Evolutionary conservation across 129 eudicot species (phyloP), one percentile per base, ranked within the genome.

Genomic region (Artemisia annua): DNA sequence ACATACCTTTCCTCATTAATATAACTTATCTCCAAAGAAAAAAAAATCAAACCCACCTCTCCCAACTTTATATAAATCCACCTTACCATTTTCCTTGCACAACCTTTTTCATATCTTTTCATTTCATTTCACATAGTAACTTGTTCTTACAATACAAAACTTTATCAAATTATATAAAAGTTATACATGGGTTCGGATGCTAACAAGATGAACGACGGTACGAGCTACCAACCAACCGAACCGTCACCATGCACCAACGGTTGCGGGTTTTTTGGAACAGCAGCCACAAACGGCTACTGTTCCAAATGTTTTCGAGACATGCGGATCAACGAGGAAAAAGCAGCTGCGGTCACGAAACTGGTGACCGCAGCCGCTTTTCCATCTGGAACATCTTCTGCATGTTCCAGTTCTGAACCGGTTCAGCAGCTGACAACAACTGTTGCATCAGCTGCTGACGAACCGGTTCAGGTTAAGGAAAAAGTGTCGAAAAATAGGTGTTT

Each of bases 181-280:
- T 9, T 20, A 28, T 53, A 20, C 22, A 88, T 85, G 91, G 76
- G 85, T 43, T 83, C 87, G 12, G 85, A 75, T 2, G 84, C 84
- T 17, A 84, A 78, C 84, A 75, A 77, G 71, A 74, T 77, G 62
- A 85, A 79, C 91, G 85, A 84, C 69, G 89, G 61, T 4, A 84
- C 92, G 9, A 81, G 86, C 22, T 85, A 65, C 73, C 79, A 80
- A 35, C 88, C 88, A n/a, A 79, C 97, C 12, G 89, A 88, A 66
- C 87, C 92, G 56, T 15, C 74, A 3, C 82, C 74, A 0, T 91
- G 97, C 69, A 85, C 84, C 30, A 91, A 85, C 87, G 96, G 96
- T 6, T 91, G 97, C 75, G 97, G 96, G 12, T 91, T 91, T 69
- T 91, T 88, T 72, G 97, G 96, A 22, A 7, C 88, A 54, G 71